These are phyloP conservation scores for Didymella arachidicola DNA, from an alignment of 2,329 filamentous ascomycete genomes.

Conservation along the genomic window DNA sequence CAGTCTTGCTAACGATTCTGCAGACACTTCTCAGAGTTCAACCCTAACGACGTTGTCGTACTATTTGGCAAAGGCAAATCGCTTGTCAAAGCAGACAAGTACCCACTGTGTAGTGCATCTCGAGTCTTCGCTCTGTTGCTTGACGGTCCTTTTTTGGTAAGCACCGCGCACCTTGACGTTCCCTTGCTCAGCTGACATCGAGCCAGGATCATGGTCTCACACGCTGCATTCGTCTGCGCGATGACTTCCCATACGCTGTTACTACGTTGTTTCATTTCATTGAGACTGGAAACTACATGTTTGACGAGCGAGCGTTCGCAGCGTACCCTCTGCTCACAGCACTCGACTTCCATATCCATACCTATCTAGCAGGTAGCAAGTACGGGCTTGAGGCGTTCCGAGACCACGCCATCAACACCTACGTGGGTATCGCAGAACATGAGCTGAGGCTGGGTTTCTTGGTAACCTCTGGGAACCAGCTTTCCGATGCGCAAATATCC, in stretches of 20 bases:
- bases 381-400: slow-evolving; percentile 29
- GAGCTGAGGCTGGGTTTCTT: slow-evolving; percentile 18
- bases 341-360: slow-evolving; percentile 38
- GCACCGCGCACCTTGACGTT: neutral
- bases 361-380: slow-evolving; percentile 33
- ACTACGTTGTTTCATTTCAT: slow-evolving; percentile 32
- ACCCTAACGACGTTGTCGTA: slow-evolving; percentile 26
- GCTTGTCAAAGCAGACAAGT: slow-evolving; percentile 25
- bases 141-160: slow-evolving; percentile 21
- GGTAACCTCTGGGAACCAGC: neutral
- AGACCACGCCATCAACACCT: slow-evolving; percentile 23
- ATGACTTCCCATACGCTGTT: slow-evolving; percentile 34
- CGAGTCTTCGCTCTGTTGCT: slow-evolving; percentile 27
- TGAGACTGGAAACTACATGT: slow-evolving; percentile 27
- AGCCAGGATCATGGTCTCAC: slow-evolving; percentile 1
- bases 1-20: slow-evolving; percentile 1
- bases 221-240: slow-evolving; percentile 28
- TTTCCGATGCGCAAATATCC: neutral
- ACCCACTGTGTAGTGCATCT: slow-evolving; percentile 26
- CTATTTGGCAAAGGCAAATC: slow-evolving; percentile 30
- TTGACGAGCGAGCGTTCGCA: slow-evolving; percentile 20
- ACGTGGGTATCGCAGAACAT: slow-evolving; percentile 20
- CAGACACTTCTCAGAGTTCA: slow-evolving; percentile 23
- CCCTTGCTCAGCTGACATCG: neutral
- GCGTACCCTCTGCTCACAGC: slow-evolving; percentile 28